A percentile compares a stretch with the other conserved stretches of the same genome.
These are phyloP conservation scores for Tylopilus intermedius DNA, from an alignment of 768 basidiomycete genomes.

Conservation along the genomic window DNA sequence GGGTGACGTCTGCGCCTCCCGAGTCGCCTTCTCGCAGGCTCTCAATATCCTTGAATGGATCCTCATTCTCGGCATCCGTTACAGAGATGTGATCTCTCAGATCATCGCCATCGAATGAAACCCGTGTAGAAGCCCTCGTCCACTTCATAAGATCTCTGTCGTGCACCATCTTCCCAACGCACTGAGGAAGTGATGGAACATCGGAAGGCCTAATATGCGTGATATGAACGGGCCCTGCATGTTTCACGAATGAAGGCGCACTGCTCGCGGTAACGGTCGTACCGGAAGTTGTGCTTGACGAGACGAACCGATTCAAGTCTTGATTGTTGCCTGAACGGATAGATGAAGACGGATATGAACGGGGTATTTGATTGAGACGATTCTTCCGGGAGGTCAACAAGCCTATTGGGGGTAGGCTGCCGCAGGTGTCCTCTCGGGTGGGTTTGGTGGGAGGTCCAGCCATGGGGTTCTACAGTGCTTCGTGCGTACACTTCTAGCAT, in stretches of 20 bases:
- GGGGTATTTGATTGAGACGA: constrained; percentile 19
- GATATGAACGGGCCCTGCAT: constrained; percentile 72
- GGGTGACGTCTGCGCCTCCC: constrained; percentile 18
- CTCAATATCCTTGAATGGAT: constrained; percentile 90
- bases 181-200: constrained; percentile 66
- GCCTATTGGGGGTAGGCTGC: constrained; percentile 35
- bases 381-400: constrained; percentile 37
- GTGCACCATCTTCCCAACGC: constrained; percentile 83
- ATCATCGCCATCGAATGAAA: constrained; percentile 28
- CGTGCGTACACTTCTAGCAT: constrained; percentile 11
- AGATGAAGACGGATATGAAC: constrained; percentile 47
- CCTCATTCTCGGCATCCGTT: constrained; percentile 59
- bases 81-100: constrained; percentile 27
- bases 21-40: constrained; percentile 67
- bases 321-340: constrained; percentile 51
- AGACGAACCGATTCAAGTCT: constrained; percentile 85
- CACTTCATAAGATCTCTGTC: constrained; percentile 82
- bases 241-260: constrained; percentile 80
- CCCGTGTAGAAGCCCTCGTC: constrained; percentile 57
- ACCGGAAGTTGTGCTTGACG: constrained; percentile 76
- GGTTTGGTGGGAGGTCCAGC: constrained; percentile 24
- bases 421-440: constrained; percentile 34
- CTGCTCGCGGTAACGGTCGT: constrained; percentile 70
- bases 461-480: constrained; percentile 23
- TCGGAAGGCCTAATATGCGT: constrained; percentile 79